Evolutionary conservation across 495 filamentous ascomycete genomes (phyloP), one percentile per base, ranked within the genome.

Genomic region (Penicillium waksmanii): DNA sequence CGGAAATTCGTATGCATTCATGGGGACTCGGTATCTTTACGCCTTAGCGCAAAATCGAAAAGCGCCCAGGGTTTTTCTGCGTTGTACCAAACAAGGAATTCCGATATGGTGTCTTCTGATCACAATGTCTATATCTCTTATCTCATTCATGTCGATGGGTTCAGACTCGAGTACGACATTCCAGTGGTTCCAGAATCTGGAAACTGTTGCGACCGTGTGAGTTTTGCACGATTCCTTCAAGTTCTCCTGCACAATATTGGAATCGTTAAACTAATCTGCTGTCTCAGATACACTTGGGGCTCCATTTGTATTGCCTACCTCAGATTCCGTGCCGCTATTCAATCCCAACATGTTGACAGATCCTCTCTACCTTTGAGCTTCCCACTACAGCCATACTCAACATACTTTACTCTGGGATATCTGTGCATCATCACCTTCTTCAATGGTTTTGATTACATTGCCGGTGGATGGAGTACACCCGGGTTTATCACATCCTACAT

Each of bases 11-110:
- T 58, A 66, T 40, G 48, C 66, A 1, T 93, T 91, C 77, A 90
- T 91, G 44, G 90, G 87, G 5, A 87, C 84, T 36, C 84, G 90
- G 59, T 89, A 87, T 9, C 76, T 90, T 9, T 92, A 85, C 68
- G 86, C 86, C 31, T 76, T 93, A 4, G 88, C 89, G n/a, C 78
- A 82, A 17, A 83, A 91, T 57, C 80, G 84, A 13, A 83, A 89
- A 52, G 89, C 90, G 0, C 90, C 89, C 0, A 61, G 68, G 18
- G 75, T 92, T 58, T 82, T 94, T 64, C 73, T 80, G 8, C 78
- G 72, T 56, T 90, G 87, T 23, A 84, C 91, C 66, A 74, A 66
- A 33, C 80, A 83, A 34, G 90, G 90, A 52, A 88, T 92, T 7
- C 90, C 90, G 13, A 43, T 43, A 9, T 43, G 40, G 40, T 43